These are phyloP conservation scores for Wickerhamomyces sp. DNA, from an alignment of 1,139 yeast genomes.

Conservation along the genomic window DNA sequence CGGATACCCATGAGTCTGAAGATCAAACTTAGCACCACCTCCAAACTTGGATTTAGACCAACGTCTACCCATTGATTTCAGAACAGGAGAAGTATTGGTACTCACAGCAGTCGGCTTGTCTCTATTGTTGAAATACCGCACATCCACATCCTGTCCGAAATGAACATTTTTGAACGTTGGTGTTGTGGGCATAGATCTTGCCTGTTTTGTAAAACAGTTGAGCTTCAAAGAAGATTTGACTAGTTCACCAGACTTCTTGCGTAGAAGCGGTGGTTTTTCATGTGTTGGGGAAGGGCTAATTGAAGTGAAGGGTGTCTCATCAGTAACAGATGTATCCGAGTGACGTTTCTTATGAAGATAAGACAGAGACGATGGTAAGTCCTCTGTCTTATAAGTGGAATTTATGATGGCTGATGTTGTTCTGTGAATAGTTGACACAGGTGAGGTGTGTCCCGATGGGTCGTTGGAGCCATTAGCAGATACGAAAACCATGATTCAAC, in stretches of 20 bases:
- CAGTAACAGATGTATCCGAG: conserved; percentile 7
- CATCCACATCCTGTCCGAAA: conserved; percentile 66
- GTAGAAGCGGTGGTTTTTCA: conserved; percentile 34
- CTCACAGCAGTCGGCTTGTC: conserved; percentile 77
- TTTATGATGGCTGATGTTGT: neutral
- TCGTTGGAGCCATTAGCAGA: neutral
- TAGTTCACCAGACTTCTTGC: conserved; percentile 78
- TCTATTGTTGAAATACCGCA: conserved; percentile 64
- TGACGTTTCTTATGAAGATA: conserved; percentile 17
- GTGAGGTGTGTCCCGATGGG: neutral
- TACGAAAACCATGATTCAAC: neutral
- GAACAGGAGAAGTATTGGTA: conserved; percentile 56
- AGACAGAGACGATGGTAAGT: conserved; percentile 12
- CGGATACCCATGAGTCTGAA: conserved; percentile 5
- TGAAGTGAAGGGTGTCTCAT: conserved; percentile 1
- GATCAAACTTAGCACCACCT: conserved; percentile 20
- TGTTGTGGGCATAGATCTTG: conserved; percentile 69
- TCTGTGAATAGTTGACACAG: neutral
- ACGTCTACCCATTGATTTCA: conserved; percentile 21
- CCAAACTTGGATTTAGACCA: conserved; percentile 10
- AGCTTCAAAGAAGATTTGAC: conserved; percentile 69
- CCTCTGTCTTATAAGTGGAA: neutral
- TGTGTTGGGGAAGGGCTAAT: conserved; percentile 2
- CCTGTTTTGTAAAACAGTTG: conserved; percentile 39
- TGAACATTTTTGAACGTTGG: conserved; percentile 74